Base-by-base conservation (phyloP, 495 filamentous ascomycete species). In the Hamigera avellanea region DNA sequence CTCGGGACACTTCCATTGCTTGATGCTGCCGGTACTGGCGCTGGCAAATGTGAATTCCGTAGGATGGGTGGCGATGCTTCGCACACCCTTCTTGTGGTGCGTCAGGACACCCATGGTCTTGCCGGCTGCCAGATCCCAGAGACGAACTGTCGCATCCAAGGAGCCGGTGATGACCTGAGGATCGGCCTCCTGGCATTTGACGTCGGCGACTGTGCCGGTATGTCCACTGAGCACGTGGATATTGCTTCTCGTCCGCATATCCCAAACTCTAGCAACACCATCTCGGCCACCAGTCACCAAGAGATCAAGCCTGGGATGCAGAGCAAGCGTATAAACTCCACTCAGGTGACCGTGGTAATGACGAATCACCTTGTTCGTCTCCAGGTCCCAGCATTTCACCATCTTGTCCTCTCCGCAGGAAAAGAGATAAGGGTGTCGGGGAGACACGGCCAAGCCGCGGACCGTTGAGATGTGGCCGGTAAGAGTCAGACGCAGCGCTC, bases 311-410 rank as follows among this genome's bases (percentile, higher is more conserved):
- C 85, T 93, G 6, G 93, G 93, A 49, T 99, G 93, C 2, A 96
- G 66, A 1, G 80, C 72, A 3, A 99, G 67, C 1, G 89, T 86
- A 61, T 96, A 96, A 3, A 99, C 93, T 45, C 93, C 93, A 43
- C 84, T 93, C 3, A 99, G 67, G 61, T 99, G 93, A 13, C 93
- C 93, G 62, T 99, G 93, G 59, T 96, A 96, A 58, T 99, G 89
- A 21, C 91, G 74, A 48, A 99, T 99, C 37, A 99, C 93, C 60
- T 93, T 94, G 58, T 99, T 99, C 6, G 85, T 91, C 54, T 99
- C 93, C 46, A 99, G 59, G 65, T 99, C 93, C 93, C 93, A 99
- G 65, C 93, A 96, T 61, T 96, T 96, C 25, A 99, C 93, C 86
- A 94, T 95, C 72, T 99, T 99, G 57, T 99, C 93, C 59, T 99